phyloP scores from a whole-genome alignment of 2,329 filamentous ascomycete genomes.

The Epichloe hybrida region DNA sequence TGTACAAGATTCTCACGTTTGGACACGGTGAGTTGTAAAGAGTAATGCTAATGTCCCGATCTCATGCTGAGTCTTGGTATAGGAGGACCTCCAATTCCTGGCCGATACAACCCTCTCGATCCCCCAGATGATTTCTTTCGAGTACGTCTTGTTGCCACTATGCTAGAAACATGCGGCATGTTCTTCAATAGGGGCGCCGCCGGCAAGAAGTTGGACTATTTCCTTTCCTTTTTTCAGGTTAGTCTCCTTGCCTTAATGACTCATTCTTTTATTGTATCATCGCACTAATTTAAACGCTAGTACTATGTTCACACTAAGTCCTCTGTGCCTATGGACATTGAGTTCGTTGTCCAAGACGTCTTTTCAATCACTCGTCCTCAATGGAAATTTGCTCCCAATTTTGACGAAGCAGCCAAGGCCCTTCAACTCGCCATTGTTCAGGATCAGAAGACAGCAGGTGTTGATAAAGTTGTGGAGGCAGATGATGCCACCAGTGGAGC shows the following conservation, averaged over 20 bases:
- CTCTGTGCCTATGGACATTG: slow-evolving; percentile 85
- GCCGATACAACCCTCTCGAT: slow-evolving; percentile 65
- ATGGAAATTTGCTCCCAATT: slow-evolving; percentile 72
- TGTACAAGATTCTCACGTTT: slow-evolving; percentile 91
- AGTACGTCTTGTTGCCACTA: slow-evolving; percentile 74
- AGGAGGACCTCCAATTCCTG: slow-evolving; percentile 71
- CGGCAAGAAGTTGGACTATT: slow-evolving; percentile 96
- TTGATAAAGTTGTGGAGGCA: slow-evolving; percentile 53
- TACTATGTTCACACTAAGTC: slow-evolving; percentile 93
- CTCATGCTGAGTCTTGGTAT: slow-evolving; percentile 1
- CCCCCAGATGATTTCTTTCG: slow-evolving; percentile 95
- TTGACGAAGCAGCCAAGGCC: slow-evolving; percentile 69
- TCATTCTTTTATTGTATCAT: background rate
- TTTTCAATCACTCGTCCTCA: slow-evolving; percentile 76
- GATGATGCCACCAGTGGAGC: slow-evolving; percentile 60
- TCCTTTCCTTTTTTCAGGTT: slow-evolving; percentile 86
- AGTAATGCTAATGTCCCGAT: background rate
- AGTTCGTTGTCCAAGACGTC: slow-evolving; percentile 90
- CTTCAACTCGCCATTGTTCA: slow-evolving; percentile 83
- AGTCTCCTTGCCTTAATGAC: background rate
- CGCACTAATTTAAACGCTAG: slow-evolving; percentile 21
- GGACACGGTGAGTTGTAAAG: slow-evolving; percentile 50
- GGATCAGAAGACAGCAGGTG: slow-evolving; percentile 69
- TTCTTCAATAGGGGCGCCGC: slow-evolving; percentile 94
- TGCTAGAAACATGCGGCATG: slow-evolving; percentile 89